Conservation (phyloP, 257 asterid species). For the Przewalskia tangutica region DNA sequence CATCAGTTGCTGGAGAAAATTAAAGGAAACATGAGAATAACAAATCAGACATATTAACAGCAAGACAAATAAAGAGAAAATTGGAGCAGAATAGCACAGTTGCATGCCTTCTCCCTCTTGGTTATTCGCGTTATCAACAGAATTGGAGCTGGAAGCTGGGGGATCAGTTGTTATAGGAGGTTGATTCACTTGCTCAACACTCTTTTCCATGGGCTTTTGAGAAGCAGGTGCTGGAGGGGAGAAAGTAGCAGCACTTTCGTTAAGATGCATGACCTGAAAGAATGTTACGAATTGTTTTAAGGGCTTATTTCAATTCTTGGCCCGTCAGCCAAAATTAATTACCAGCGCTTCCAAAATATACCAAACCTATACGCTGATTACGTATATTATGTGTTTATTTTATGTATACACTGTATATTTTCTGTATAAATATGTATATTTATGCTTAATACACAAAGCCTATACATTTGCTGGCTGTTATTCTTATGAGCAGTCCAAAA, state of each 20-base stretch:
- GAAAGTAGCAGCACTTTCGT: slow-evolving; percentile 44
- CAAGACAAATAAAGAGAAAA: background rate
- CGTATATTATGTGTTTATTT: too few relatives aligned
- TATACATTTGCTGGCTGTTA: too few relatives aligned
- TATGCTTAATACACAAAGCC: too few relatives aligned
- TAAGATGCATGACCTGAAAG: slow-evolving; percentile 77
- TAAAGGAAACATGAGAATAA: background rate
- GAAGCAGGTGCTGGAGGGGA: slow-evolving; percentile 40
- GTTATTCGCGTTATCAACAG: slow-evolving; percentile 46
- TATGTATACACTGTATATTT: too few relatives aligned
- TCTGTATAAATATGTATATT: too few relatives aligned
- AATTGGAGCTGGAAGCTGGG: slow-evolving; percentile 29
- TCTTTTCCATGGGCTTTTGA: slow-evolving; percentile 35
- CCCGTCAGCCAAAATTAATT: too few relatives aligned
- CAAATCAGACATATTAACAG: background rate
- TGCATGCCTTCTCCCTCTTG: slow-evolving; percentile 71
- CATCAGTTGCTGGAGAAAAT: slow-evolving; percentile 30
- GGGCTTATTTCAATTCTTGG: too few relatives aligned
- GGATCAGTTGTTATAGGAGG: slow-evolving; percentile 28
- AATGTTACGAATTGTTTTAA: background rate
- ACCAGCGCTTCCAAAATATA: too few relatives aligned
- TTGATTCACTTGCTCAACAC: slow-evolving; percentile 36
- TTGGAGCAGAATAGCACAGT: background rate
- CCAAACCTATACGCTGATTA: too few relatives aligned
- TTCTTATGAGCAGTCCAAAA: too few relatives aligned